Conservation (phyloP, 768 basidiomycete species). For the Gymnopilus junonius region DNA sequence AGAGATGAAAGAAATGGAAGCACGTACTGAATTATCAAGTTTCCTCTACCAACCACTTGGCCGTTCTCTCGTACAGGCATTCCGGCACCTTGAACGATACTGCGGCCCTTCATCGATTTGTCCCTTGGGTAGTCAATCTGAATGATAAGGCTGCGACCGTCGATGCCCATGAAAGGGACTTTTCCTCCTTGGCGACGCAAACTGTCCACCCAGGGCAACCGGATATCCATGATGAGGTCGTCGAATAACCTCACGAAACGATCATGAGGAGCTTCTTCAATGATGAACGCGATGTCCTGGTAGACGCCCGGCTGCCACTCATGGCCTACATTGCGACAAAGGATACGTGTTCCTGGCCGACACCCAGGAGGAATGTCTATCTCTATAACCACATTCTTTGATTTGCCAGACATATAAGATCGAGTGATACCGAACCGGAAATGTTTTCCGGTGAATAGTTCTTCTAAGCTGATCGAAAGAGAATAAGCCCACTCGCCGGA, state of each 20-base stretch:
- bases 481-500: constrained; percentile 73
- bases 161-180: constrained; percentile 58
- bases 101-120: constrained; percentile 51
- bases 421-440: constrained; percentile 67
- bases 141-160: constrained; percentile 56
- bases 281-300: constrained; percentile 70
- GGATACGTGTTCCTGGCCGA: constrained; percentile 60
- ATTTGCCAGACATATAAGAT: constrained; percentile 49
- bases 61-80: constrained; percentile 68
- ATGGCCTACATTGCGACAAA: constrained; percentile 69
- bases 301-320: constrained; percentile 57
- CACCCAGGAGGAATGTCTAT: constrained; percentile 67
- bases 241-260: constrained; percentile 60
- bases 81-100: constrained; percentile 61
- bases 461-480: constrained; percentile 62
- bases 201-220: constrained; percentile 58
- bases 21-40: constrained; percentile 65
- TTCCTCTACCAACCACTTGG: constrained; percentile 58
- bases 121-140: constrained; percentile 58
- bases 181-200: constrained; percentile 51
- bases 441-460: constrained; percentile 58
- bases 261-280: constrained; percentile 62
- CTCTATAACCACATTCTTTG: constrained; percentile 59
- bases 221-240: constrained; percentile 58
- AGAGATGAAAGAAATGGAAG: neutral